Conservation (phyloP, 768 basidiomycete species). For the Cystobasidium onofrii region DNA sequence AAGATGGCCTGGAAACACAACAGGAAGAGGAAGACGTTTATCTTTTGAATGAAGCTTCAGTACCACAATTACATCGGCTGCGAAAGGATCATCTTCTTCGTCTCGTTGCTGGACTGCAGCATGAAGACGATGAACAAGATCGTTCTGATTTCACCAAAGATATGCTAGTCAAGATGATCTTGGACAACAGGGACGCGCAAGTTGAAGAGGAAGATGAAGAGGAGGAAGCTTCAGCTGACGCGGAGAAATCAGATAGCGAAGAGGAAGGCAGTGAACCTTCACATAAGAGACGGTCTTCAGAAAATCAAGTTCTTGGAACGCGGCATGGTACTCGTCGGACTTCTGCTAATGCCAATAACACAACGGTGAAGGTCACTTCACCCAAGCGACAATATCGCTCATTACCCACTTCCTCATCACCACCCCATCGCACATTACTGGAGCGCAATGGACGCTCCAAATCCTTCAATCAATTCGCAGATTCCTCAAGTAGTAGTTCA, state of each 20-base stretch:
- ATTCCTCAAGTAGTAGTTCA: neutral
- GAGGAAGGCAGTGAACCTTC: neutral
- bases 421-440: neutral
- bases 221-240: neutral
- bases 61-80: slow-evolving; percentile 19
- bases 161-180: slow-evolving; percentile 18
- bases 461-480: neutral
- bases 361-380: neutral
- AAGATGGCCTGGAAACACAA: neutral
- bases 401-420: neutral
- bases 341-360: neutral
- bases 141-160: slow-evolving; percentile 25
- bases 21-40: slow-evolving; percentile 6
- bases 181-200: slow-evolving; percentile 4
- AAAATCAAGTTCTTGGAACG: neutral
- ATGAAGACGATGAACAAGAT: slow-evolving; percentile 13
- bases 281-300: neutral
- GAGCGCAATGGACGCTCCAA: neutral
- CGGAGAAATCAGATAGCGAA: neutral
- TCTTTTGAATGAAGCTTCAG: neutral
- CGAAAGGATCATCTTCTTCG: slow-evolving; percentile 27
- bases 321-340: neutral
- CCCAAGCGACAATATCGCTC: neutral
- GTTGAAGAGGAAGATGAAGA: slow-evolving; percentile 17
- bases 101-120: neutral